Evolutionary conservation across 1,139 yeast genomes (phyloP).

Genomic region (Candida freyschussii): DNA sequence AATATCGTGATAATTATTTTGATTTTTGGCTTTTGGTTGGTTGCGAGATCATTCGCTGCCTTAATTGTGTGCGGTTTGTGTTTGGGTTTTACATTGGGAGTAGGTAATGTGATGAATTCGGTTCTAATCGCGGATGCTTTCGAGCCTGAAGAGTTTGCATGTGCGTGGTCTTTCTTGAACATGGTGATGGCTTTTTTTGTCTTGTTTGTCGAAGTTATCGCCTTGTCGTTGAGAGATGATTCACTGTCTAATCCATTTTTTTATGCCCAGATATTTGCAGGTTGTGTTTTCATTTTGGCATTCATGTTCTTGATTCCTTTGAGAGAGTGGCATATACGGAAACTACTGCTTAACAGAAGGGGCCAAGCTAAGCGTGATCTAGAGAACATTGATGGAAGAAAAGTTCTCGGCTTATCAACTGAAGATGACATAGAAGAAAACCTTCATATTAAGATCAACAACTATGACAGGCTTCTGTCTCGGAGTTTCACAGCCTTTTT

Average conservation of each 20-base stretch:
- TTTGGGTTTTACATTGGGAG: constrained; percentile 54
- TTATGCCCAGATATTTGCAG: constrained; percentile 58
- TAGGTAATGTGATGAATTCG: constrained; percentile 41
- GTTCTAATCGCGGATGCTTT: constrained; percentile 57
- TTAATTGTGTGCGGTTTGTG: constrained; percentile 48
- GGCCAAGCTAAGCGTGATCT: constrained; percentile 2
- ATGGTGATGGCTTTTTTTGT: constrained; percentile 41
- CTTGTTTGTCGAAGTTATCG: constrained; percentile 48
- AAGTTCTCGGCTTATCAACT: constrained; percentile 1
- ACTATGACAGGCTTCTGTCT: constrained; percentile 12
- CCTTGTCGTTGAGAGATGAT: constrained; percentile 40
- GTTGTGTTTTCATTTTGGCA: constrained; percentile 40
- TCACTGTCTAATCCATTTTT: constrained; percentile 41
- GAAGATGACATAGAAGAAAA: constrained; percentile 3
- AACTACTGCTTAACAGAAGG: constrained; percentile 3
- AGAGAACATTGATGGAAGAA: constrained; percentile 3
- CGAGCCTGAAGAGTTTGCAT: constrained; percentile 42
- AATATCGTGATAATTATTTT: constrained; percentile 26
- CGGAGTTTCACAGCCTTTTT: constrained; percentile 6
- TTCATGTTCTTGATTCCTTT: constrained; percentile 29
- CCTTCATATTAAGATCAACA: constrained; percentile 2
- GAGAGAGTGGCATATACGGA: constrained; percentile 31
- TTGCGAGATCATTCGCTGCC: constrained; percentile 46
- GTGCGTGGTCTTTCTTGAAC: constrained; percentile 59
- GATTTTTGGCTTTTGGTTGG: constrained; percentile 47